Percentiles rank a stretch among this genome's conserved stretches.
Evolutionary conservation across 805 yeast genomes (phyloP).

Genomic region (Maudiozyma pseudohumilis): DNA sequence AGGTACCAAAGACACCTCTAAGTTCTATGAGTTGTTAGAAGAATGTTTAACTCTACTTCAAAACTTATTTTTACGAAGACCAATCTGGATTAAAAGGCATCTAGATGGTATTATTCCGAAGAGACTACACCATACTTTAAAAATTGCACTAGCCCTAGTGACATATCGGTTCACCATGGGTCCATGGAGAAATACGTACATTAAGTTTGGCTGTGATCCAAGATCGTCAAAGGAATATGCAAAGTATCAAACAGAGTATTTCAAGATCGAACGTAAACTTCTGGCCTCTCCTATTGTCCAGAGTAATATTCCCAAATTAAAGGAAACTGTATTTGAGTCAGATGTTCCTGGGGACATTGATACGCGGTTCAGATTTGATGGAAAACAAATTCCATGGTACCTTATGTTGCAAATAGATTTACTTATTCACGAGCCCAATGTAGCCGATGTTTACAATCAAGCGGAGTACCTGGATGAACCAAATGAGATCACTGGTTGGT

Average conservation of each 20-base stretch:
- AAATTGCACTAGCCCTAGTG: constrained; percentile 75
- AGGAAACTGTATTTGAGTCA: constrained; percentile 26
- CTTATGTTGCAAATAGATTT: constrained; percentile 75
- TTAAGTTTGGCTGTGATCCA: constrained; percentile 75
- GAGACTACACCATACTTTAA: constrained; percentile 35
- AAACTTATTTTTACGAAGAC: constrained; percentile 54
- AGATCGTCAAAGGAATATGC: constrained; percentile 43
- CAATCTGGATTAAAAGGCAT: constrained; percentile 80
- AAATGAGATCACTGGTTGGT: constrained; percentile 58
- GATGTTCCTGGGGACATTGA: constrained; percentile 32
- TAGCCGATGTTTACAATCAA: constrained; percentile 35
- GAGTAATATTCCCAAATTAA: constrained; percentile 26
- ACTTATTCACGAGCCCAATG: constrained; percentile 51
- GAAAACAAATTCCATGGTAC: constrained; percentile 55
- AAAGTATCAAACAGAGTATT: constrained; percentile 75
- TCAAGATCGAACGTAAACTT: constrained; percentile 33
- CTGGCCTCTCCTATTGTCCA: constrained; percentile 19
- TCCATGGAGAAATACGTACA: constrained; percentile 88
- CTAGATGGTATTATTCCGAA: constrained; percentile 45
- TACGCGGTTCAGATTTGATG: constrained; percentile 55
- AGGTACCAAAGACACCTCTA: constrained; percentile 27
- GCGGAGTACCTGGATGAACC: constrained; percentile 44
- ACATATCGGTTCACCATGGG: constrained; percentile 79
- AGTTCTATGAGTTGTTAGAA: constrained; percentile 23
- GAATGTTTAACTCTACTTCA: constrained; percentile 26